Evolutionary conservation across 129 eudicot genomes (phyloP).

Genomic region (Silybum marianum): DNA sequence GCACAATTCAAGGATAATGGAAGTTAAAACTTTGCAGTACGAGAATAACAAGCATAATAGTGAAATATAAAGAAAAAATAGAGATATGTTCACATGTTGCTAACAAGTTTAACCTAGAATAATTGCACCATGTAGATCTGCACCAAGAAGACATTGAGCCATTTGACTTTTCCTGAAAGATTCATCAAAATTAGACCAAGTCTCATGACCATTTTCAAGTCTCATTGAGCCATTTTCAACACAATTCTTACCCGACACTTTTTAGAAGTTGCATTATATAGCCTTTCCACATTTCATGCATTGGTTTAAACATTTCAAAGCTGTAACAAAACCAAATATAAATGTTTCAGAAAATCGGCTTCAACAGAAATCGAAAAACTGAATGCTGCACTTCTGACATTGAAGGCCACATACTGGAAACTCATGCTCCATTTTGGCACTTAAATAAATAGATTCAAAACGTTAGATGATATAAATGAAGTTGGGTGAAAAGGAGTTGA

Average conservation of each 20-base stretch:
- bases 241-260: constrained; percentile 53
- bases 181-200: constrained; percentile 3
- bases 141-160: constrained; percentile 68
- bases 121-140: constrained; percentile 87
- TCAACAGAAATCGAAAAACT: not conserved
- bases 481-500: not conserved
- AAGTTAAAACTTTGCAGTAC: no score
- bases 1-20: no score
- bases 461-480: not conserved
- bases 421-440: not conserved
- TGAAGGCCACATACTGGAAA: not conserved
- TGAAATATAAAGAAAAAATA: not conserved
- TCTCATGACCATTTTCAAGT: not conserved
- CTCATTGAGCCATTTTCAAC: no score
- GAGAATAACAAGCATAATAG: not conserved
- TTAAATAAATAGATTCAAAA: no score
- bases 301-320: constrained; percentile 63
- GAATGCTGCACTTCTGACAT: not conserved
- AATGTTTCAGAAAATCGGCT: not conserved
- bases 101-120: constrained; percentile 55
- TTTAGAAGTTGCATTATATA: constrained; percentile 62
- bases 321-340: constrained; percentile 39
- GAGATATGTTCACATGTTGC: not conserved
- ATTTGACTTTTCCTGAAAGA: constrained; percentile 70
- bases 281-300: constrained; percentile 87